Percentiles rank a stretch among this genome's conserved stretches.
Evolutionary conservation across 2,329 filamentous ascomycete genomes (phyloP).

Genomic region (Raffaelea arxii): DNA sequence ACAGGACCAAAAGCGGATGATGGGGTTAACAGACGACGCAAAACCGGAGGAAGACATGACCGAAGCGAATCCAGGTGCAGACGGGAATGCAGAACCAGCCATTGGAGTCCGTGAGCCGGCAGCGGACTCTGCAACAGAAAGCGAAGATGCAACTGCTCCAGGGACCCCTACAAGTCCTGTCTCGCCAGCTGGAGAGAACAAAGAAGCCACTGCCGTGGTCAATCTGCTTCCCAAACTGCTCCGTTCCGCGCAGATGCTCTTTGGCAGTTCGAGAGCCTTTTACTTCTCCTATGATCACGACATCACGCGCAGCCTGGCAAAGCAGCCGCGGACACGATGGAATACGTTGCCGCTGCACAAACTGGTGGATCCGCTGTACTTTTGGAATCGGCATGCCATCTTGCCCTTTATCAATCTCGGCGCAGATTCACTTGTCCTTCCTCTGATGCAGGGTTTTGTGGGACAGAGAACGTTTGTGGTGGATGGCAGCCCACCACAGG

Average conservation of each 20-base stretch:
- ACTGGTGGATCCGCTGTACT: constrained; percentile 68
- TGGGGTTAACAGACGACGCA: constrained; percentile 53
- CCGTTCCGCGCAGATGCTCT: constrained; percentile 73
- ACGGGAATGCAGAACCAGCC: no score
- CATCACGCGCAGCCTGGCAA: constrained; percentile 59
- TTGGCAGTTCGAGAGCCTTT: constrained; percentile 74
- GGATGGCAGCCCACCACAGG: constrained; percentile 50
- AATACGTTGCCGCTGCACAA: constrained; percentile 55
- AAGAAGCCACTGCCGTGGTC: constrained; percentile 27
- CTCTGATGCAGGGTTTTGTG: constrained; percentile 88
- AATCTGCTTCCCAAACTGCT: constrained; percentile 74
- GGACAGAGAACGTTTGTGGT: constrained; percentile 76
- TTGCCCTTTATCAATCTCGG: constrained; percentile 65
- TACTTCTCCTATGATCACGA: constrained; percentile 95
- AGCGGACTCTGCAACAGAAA: no score
- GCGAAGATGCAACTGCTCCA: no score
- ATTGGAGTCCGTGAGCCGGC: neutral
- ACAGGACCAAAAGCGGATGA: constrained; percentile 55
- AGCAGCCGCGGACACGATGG: constrained; percentile 24
- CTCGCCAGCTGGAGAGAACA: no score
- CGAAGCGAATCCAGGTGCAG: neutral
- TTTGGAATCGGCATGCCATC: constrained; percentile 80
- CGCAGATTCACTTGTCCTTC: constrained; percentile 62
- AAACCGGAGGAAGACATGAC: constrained; percentile 25
- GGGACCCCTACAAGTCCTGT: no score